These are phyloP conservation scores for Vickermania ingenoplastis DNA, from an alignment of 208 protist species.

Conservation along the genomic window DNA sequence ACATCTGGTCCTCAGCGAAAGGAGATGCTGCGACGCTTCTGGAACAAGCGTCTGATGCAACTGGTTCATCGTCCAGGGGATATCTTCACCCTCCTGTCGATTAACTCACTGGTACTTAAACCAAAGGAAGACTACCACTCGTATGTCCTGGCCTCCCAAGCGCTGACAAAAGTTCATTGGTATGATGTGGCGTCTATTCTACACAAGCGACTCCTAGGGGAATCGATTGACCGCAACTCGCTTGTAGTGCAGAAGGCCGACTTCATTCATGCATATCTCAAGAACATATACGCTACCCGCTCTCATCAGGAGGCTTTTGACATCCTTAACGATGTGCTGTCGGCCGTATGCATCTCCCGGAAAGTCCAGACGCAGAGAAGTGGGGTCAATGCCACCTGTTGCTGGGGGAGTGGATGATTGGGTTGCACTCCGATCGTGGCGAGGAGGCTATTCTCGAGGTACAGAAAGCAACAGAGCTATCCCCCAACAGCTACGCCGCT, in stretches of 20 bases:
- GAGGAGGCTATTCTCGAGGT: slow-evolving; percentile 75
- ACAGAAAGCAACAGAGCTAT: slow-evolving; percentile 51
- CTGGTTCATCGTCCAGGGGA: slow-evolving; percentile 86
- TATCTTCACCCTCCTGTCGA: slow-evolving; percentile 92
- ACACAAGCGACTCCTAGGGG: slow-evolving; percentile 40
- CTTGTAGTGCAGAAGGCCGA: slow-evolving; percentile 64
- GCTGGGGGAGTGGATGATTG: slow-evolving; percentile 83
- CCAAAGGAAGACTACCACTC: slow-evolving; percentile 89
- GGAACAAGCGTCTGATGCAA: slow-evolving; percentile 79
- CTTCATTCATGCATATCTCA: slow-evolving; percentile 83
- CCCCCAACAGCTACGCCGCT: slow-evolving; percentile 59
- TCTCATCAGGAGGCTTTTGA: slow-evolving; percentile 53
- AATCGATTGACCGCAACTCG: slow-evolving; percentile 18
- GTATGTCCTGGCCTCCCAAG: slow-evolving; percentile 93
- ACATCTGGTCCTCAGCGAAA: slow-evolving; percentile 44
- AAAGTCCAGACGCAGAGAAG: slow-evolving; percentile 22
- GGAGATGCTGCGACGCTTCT: slow-evolving; percentile 67
- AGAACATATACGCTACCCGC: slow-evolving; percentile 54
- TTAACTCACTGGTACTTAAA: slow-evolving; percentile 92
- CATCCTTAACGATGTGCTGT: slow-evolving; percentile 58
- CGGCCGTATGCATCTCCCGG: slow-evolving; percentile 27
- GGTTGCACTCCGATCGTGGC: slow-evolving; percentile 59
- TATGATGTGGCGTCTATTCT: slow-evolving; percentile 57
- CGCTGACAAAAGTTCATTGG: slow-evolving; percentile 83
- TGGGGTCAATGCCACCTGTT: slow-evolving; percentile 83